Evolutionary conservation across 208 protist species (phyloP), one percentile per base, ranked within the genome.

Genomic region (Trypanosoma avium): DNA sequence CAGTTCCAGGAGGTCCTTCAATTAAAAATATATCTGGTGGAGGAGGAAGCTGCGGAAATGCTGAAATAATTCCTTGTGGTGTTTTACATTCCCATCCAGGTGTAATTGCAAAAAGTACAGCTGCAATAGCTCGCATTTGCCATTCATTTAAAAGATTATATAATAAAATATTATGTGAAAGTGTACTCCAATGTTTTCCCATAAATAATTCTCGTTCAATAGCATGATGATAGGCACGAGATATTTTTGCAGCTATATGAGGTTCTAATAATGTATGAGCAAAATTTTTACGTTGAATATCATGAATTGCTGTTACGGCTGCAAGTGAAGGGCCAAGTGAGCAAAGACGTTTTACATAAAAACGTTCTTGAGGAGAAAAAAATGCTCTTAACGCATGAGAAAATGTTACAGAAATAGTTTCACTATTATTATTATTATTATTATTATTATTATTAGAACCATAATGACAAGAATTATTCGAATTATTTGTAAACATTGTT

Each of bases 1-100:
- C 92, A 8, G 92, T 97, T 22, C 92, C 92, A 4, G 92, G 92
- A 9, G 92, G 92, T 1, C 92, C 92, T 49, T 95, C 86, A 63
- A 97, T 84, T 52, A 97, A 43, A 22, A 89, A 70, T 24, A 93
- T 15, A 46, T 84, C 63, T 8, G 86, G 84, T 36, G 74, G 36
- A 7, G 55, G 60, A 12, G 62, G 46, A 48, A 61, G 35, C 13
- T 43, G 24, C 19, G 60, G 21, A 4, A 2, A 3, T 12, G 46
- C 7, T 29, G 53, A 29, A 13, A 43, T 13, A 2, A 32, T 6
- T 29, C 21, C 13, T 49, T 33, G 40, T 1, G 49, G 21, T 17
- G 47, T 42, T 9, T 17, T 36, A 0, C 21, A 58, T 26, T 79
- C 71, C 86, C 88, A 95, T 19, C 36, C 46, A 2, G 72, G 78